Base-by-base conservation (phyloP, 1,139 yeast species). In the Candida anutae region DNA sequence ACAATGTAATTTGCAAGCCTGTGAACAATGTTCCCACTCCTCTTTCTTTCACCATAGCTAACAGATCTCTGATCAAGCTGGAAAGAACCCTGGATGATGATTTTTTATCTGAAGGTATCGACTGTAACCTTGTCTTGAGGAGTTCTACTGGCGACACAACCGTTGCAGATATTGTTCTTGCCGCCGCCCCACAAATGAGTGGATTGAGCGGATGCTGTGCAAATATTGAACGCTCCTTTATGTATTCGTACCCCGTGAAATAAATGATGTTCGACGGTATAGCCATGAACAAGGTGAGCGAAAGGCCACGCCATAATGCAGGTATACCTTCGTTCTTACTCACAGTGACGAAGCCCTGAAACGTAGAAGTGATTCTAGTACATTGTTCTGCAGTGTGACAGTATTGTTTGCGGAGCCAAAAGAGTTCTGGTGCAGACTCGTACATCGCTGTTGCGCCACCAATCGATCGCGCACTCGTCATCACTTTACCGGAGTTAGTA, bases 201-300 rank as follows among this genome's bases (percentile, higher is more conserved):
- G 98, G 96, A 39, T 84, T 87, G 13, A 82, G 33, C 19, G 61
- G 51, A 18, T 58, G 63, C 11, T 60, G 43, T 12, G 53, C 46
- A 13, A 84, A 45, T 0, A 90, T 88, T 1, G 90, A 78, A 16
- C 63, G 61, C 43, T 85, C 95, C 39, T 95, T 58, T 26, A 88
- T 60, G 36, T 80, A 72, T 43, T 90, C 99, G 49, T 90, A 90
- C 0, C 97, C 95, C 3, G 94, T 82, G 55, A 87, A 90, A 49
- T 90, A 93, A 5, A 90, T 90, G 32, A 90, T 83, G 45, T 88
- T 90, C 1, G 96, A 74, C 1, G 99, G 99, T 0, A 88, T 62
- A 0, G 96, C 85, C 95, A 90, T 93, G 14, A 85, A 39, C 16
- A 90, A 56, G 0, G 94, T 85, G 16, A 90, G 54, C 0, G 93